Conservation (phyloP, 2,329 filamentous ascomycete species). For the Colletotrichum sp. region DNA sequence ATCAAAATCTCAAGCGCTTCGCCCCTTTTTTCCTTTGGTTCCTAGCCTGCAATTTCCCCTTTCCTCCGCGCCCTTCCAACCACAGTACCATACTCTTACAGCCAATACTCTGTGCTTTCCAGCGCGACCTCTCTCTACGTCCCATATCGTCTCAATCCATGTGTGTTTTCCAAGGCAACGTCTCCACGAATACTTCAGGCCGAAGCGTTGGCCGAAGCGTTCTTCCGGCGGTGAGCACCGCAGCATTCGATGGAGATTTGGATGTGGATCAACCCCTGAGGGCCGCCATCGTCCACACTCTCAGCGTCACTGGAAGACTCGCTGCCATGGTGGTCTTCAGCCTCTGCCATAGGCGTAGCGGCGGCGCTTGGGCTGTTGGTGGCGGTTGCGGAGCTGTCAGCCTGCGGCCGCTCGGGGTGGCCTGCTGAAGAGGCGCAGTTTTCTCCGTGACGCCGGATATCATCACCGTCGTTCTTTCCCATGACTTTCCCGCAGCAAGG, state of each 20-base stretch:
- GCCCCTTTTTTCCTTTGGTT: background rate
- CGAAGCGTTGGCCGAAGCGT: no score
- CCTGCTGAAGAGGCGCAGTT: background rate
- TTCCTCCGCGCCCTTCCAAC: background rate
- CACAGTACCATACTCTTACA: background rate
- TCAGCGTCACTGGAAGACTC: background rate
- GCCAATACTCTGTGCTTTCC: no score
- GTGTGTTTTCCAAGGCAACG: background rate
- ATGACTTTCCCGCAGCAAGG: background rate
- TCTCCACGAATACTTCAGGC: background rate
- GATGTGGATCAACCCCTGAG: background rate
- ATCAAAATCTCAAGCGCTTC: background rate
- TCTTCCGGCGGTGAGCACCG: background rate
- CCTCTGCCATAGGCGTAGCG: background rate
- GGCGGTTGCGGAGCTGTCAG: background rate
- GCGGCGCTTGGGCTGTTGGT: background rate
- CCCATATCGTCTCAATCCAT: no score
- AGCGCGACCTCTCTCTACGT: no score
- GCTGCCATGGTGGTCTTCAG: background rate
- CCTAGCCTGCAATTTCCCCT: background rate
- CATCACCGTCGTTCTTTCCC: background rate
- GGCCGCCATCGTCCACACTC: background rate
- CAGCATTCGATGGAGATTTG: background rate
- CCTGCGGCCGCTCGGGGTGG: background rate
- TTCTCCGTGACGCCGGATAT: background rate